Base-by-base conservation (phyloP, 2,329 filamentous ascomycete species). In the Plectosphaerella cucumerina region DNA sequence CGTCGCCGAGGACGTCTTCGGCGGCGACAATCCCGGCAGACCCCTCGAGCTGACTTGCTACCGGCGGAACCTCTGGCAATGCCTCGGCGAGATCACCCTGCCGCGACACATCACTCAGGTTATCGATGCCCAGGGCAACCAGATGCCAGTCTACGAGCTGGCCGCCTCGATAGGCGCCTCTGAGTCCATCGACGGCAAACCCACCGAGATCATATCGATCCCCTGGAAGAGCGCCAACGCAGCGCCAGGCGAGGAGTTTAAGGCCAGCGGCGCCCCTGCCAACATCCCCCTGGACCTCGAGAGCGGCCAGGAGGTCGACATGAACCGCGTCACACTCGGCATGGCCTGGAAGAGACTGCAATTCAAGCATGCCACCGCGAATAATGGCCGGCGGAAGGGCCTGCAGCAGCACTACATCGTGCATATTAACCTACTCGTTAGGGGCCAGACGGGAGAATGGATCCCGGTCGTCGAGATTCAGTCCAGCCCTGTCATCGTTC, bases 381-480 rank as follows among this genome's bases (percentile, higher is more conserved):
- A 97, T 67, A 97, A 97, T 64, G 93, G 93, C 12, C 83, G 93
- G 49, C 82, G 93, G 58, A 97, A 97, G 70, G 93, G 96, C 57
- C 74, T 97, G 44, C 93, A 97, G 65, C 93, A 97, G 67, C 92
- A 97, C 67, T 97, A 97, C 65, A 81, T 95, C 2, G 89, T 97
- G 45, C 86, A 90, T 54, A 84, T 97, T 52, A 91, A 86, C 67
- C 78, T 97, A 10, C 74, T 94, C 35, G 91, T 88, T 18, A 93
- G 88, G 49, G 74, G 90, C n/a, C 75, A 80, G 48, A 70, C 71
- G 1, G 75, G 88, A 1, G 90, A 87, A 11, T 82, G 85, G 21
- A 75, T 87, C 50, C 82, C 80, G 56, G 84, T 97, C 55, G 89
- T 89, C 56, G 91, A 97, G 67, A 86, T 95, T 14, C 86, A 88